Evolutionary conservation across 352 stramenopile genomes (phyloP).

Genomic region (Pythium sp.): DNA sequence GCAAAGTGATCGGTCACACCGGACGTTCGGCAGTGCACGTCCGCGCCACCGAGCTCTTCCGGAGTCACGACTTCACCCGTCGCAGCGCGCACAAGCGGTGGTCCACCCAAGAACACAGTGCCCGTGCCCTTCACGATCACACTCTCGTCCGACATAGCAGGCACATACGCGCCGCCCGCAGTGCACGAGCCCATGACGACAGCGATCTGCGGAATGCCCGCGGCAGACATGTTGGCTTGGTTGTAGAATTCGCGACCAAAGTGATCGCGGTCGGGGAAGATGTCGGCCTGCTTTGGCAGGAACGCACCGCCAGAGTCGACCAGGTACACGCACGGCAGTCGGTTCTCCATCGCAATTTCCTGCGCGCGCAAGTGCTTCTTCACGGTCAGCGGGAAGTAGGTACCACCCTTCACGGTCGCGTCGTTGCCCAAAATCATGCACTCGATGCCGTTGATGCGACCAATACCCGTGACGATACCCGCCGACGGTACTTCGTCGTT

Average conservation of each 20-base stretch:
- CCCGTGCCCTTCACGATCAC: constrained; percentile 97
- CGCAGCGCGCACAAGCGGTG: constrained; percentile 97
- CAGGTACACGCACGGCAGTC: constrained; percentile 97
- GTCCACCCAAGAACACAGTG: constrained; percentile 97
- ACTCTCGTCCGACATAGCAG: constrained; percentile 97
- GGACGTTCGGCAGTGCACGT: constrained; percentile 89
- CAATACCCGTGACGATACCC: constrained; percentile 91
- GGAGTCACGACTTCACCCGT: constrained; percentile 96
- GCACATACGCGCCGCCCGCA: constrained; percentile 95
- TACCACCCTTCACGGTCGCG: constrained; percentile 97
- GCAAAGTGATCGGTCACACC: constrained; percentile 97
- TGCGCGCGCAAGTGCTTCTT: constrained; percentile 96
- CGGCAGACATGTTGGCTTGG: constrained; percentile 94
- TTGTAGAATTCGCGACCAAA: constrained; percentile 99
- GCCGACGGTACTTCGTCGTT: constrained; percentile 72
- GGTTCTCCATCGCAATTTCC: constrained; percentile 96
- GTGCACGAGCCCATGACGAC: constrained; percentile 98
- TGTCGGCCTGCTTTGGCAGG: constrained; percentile 94
- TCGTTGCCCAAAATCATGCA: constrained; percentile 99
- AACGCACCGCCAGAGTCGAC: constrained; percentile 95
- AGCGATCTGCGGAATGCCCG: constrained; percentile 95
- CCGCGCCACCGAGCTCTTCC: constrained; percentile 94
- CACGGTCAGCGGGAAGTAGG: constrained; percentile 98
- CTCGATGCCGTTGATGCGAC: constrained; percentile 78
- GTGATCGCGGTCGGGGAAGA: constrained; percentile 96